phyloP scores from a whole-genome alignment of 345 rosid genomes.

The Hypericum perforatum region DNA sequence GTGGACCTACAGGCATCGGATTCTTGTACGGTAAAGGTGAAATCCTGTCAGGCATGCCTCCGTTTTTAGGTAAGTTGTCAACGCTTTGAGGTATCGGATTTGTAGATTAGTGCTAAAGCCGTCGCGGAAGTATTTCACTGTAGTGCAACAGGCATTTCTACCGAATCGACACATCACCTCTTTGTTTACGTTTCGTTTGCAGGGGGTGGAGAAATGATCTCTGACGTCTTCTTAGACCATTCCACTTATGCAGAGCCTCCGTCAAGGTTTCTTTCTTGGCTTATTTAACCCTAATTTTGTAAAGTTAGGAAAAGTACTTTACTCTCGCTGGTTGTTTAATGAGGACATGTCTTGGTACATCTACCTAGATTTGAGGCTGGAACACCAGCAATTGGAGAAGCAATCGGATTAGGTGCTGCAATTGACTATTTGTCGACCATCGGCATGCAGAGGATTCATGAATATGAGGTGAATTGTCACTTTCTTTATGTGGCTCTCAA shows the following conservation, averaged over 20 bases:
- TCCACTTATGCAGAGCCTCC: conserved; percentile 96
- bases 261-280: conserved; percentile 40
- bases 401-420: conserved; percentile 92
- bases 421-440: conserved; percentile 69
- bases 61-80: conserved; percentile 67
- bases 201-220: conserved; percentile 99
- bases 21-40: conserved; percentile 85
- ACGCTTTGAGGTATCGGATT: background rate
- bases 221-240: conserved; percentile 89
- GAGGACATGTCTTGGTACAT: too few relatives aligned
- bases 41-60: conserved; percentile 68
- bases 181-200: conserved; percentile 6
- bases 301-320: too few relatives aligned
- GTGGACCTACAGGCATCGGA: conserved; percentile 99
- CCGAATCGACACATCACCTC: background rate
- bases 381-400: conserved; percentile 97
- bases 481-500: background rate
- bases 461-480: conserved; percentile 52
- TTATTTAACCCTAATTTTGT: too few relatives aligned
- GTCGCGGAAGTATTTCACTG: background rate
- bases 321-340: too few relatives aligned
- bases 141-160: background rate
- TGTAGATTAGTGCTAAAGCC: background rate
- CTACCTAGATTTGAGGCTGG: conserved; percentile 84
- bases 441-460: conserved; percentile 80